Evolutionary conservation across 2,329 filamentous ascomycete species (phyloP), one percentile per base, ranked within the genome.

Genomic region (Penicillium verrucosum): DNA sequence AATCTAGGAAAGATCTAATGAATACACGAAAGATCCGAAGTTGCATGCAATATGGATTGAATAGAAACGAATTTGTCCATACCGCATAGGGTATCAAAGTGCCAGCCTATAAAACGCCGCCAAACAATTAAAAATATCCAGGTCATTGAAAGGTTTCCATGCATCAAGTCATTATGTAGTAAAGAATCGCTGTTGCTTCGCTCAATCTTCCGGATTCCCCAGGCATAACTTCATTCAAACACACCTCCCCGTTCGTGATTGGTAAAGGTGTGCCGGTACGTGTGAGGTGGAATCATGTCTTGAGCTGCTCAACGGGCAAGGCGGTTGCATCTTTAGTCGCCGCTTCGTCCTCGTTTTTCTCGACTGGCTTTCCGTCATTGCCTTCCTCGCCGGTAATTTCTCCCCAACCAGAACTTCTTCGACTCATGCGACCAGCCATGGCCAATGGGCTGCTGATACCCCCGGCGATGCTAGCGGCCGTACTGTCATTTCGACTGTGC

Each of bases 401-500:
- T 25, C 74, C 76, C 76, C 76, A 78, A 12, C 72, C 76, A 14
- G 77, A 78, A 57, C 75, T 75, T 45, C 76, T 67, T 38, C 76
- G 73, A 54, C 75, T 78, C 47, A 77, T 65, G 16, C 74, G 68
- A 23, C 73, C 74, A 10, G 67, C 61, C 50, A 72, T 65, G 8
- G 82, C 82, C 37, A 92, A 73, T 14, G 87, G 85, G 63, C 85
- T 88, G 30, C 73, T 71, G n/a, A 82, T 68, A 9, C 82, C 83
- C 7, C 81, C 84, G 61, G 64, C 59, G 12, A 92, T 87, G 72
- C 89, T 93, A 27, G 89, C 89, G 59, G 81, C 88, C 53, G 93
- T 85, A 73, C 92, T 96, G 70, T 96, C 91, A 48, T 90, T 88
- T 60, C 90, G 83, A 2, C 84, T 85, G 71, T 96, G 92, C 0